Evolutionary conservation across 2,329 filamentous ascomycete species (phyloP).

Genomic region (Cadophora luteo-olivacea): DNA sequence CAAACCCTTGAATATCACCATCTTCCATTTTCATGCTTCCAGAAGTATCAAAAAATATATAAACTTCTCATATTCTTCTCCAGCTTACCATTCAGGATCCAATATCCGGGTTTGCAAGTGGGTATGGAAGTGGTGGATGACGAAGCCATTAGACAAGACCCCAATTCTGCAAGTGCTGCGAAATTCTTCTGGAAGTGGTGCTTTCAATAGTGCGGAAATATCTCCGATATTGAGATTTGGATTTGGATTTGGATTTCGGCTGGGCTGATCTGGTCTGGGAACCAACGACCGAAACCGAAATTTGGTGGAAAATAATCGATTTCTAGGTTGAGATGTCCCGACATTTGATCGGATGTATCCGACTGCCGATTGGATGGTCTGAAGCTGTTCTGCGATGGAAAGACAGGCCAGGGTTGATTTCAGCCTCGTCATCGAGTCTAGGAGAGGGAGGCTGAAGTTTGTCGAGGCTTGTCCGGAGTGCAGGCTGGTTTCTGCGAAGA

Average conservation of each 20-base stretch:
- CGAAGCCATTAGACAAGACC: background rate
- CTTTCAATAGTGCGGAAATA: constrained; percentile 6
- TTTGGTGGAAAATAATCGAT: background rate
- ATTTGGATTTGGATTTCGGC: background rate
- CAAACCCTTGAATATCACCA: background rate
- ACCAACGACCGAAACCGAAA: constrained; percentile 5
- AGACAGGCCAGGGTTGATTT: no score
- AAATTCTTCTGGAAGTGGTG: background rate
- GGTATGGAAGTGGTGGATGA: background rate
- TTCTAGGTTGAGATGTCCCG: no score
- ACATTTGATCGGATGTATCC: no score
- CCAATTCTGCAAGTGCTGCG: background rate
- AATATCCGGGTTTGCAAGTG: background rate
- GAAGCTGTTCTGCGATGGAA: no score
- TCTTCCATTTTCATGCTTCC: background rate
- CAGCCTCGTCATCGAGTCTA: no score
- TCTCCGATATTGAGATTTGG: constrained; percentile 7
- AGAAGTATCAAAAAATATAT: background rate
- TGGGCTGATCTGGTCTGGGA: background rate
- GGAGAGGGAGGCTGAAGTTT: no score
- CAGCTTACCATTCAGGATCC: background rate
- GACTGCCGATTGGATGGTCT: no score
- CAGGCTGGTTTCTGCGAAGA: no score
- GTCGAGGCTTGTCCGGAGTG: no score
- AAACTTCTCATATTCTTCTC: background rate